These are phyloP conservation scores for Maudiozyma serrabonitensis DNA, from an alignment of 805 yeast species.

Conservation along the genomic window DNA sequence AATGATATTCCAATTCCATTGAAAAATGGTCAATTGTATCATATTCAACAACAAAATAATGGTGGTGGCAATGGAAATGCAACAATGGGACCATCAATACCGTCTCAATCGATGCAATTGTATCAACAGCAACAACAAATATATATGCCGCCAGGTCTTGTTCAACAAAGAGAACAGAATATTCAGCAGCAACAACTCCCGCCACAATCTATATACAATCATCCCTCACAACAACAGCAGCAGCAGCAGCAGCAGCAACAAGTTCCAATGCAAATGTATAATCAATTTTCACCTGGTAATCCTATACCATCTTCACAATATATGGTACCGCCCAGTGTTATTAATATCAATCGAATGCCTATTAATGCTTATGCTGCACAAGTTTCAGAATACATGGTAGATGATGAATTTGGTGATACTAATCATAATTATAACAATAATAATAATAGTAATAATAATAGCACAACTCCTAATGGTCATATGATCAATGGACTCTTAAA, in stretches of 20 bases:
- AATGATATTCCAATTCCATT: no score
- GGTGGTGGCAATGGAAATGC: no score
- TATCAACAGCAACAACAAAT: neutral
- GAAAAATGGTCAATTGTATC: no score
- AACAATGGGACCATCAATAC: no score
- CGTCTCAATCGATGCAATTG: neutral
- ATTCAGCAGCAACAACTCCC: neutral
- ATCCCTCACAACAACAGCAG: neutral
- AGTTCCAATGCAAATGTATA: neutral
- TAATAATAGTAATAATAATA: neutral
- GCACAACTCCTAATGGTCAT: neutral
- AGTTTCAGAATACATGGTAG: neutral
- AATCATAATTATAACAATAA: neutral
- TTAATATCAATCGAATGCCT: neutral
- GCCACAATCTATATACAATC: neutral
- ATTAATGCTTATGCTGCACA: neutral
- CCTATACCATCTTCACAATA: neutral
- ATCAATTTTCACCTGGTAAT: neutral
- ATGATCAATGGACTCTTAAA: neutral
- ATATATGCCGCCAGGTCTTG: neutral
- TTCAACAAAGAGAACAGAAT: neutral
- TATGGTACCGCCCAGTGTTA: neutral
- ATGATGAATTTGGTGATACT: neutral
- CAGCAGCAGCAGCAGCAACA: conserved; percentile 1
- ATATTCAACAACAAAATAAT: neutral